A percentile compares a stretch with the other conserved stretches of the same genome.
Evolutionary conservation across 352 stramenopile species (phyloP).

Genomic region (Achlya hypogyna): DNA sequence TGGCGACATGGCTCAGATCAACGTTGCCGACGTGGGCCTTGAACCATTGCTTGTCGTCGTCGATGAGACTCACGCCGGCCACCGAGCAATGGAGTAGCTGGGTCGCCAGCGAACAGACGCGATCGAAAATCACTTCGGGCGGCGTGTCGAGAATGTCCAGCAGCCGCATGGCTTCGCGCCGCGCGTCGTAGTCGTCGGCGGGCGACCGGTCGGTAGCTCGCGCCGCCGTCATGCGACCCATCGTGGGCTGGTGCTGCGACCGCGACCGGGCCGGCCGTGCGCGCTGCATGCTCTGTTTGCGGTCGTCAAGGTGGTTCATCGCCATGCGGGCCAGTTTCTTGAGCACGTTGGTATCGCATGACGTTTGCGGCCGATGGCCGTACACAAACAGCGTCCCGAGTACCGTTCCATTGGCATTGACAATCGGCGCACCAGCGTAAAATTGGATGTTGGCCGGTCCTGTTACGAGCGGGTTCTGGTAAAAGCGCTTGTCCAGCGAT

Average conservation of each 20-base stretch:
- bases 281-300: background rate
- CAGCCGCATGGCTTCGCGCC: background rate
- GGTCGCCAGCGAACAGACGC: conserved; percentile 73
- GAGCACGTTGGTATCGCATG: background rate
- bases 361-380: background rate
- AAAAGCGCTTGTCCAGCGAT: conserved; percentile 61
- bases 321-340: conserved; percentile 11
- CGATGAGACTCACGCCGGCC: conserved; percentile 71
- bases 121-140: conserved; percentile 77
- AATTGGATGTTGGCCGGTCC: conserved; percentile 59
- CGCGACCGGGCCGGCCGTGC: background rate
- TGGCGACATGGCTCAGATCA: conserved; percentile 67
- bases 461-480: conserved; percentile 64
- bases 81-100: conserved; percentile 84
- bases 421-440: conserved; percentile 69
- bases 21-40: conserved; percentile 74
- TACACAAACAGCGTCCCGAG: conserved; percentile 12
- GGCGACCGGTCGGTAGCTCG: background rate
- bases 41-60: conserved; percentile 84
- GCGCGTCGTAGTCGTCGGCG: background rate
- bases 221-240: background rate
- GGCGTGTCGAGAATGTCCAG: conserved; percentile 64
- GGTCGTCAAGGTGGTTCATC: conserved; percentile 17
- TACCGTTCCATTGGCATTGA: conserved; percentile 40
- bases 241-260: background rate